Evolutionary conservation across 805 yeast genomes (phyloP).

Genomic region (Metschnikowia orientalis): DNA sequence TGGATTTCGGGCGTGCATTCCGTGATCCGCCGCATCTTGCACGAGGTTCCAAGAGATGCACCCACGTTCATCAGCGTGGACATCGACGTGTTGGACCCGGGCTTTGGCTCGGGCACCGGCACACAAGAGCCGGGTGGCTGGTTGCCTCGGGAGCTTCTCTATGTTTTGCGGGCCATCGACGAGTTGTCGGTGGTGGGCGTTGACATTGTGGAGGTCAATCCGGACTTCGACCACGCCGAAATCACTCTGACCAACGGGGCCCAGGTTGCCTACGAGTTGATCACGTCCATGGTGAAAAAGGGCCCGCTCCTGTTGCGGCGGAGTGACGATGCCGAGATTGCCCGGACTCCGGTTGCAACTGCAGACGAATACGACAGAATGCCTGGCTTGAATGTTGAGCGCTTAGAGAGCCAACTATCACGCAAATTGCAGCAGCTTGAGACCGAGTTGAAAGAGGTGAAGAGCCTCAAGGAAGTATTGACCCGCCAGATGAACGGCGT

Average conservation of each 20-base stretch:
- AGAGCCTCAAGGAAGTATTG: constrained; percentile 10
- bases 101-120: constrained; percentile 55
- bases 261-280: constrained; percentile 63
- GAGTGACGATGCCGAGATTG: too few species aligned
- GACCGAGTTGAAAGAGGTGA: constrained; percentile 9
- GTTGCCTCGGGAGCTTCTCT: constrained; percentile 51
- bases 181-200: constrained; percentile 48
- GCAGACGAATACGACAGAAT: not conserved
- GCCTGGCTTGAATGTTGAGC: not conserved
- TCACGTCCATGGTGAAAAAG: constrained; percentile 71
- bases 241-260: constrained; percentile 67
- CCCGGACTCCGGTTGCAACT: constrained; percentile 1
- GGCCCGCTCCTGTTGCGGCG: too few species aligned
- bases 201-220: constrained; percentile 58
- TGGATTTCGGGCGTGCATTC: constrained; percentile 61
- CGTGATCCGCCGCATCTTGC: constrained; percentile 50
- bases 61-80: constrained; percentile 81
- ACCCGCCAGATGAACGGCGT: constrained; percentile 8
- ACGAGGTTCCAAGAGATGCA: constrained; percentile 52
- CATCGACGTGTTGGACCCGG: constrained; percentile 60
- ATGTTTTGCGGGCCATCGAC: constrained; percentile 44
- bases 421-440: constrained; percentile 3
- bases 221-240: constrained; percentile 61
- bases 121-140: constrained; percentile 59
- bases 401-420: too few species aligned